phyloP scores from a whole-genome alignment of 768 basidiomycete species.

The Neoboletus subvelutipes region DNA sequence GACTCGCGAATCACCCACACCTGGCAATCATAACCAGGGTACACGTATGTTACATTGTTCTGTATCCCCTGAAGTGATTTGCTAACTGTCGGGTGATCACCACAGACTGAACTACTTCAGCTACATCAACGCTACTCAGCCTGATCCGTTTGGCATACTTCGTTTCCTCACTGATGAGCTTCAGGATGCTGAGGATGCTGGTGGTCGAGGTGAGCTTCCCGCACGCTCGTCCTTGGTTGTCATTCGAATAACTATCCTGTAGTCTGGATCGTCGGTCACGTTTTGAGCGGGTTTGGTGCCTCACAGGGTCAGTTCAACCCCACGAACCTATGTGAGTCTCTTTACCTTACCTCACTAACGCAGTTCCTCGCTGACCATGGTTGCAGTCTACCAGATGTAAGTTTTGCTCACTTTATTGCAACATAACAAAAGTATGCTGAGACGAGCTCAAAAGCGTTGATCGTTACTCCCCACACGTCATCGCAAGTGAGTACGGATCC shows the following conservation, averaged over 20 bases:
- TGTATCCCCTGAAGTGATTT: neutral
- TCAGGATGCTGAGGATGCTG: constrained; percentile 50
- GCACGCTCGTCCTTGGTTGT: neutral
- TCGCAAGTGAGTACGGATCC: constrained; percentile 37
- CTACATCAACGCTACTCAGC: constrained; percentile 46
- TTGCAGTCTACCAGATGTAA: constrained; percentile 48
- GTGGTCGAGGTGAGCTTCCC: constrained; percentile 38
- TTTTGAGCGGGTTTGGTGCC: constrained; percentile 48
- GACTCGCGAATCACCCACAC: neutral
- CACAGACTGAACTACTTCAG: constrained; percentile 45
- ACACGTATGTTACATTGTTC: constrained; percentile 26
- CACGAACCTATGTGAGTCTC: constrained; percentile 42
- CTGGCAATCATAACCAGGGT: constrained; percentile 25
- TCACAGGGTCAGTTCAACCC: constrained; percentile 42
- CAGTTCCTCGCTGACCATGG: neutral
- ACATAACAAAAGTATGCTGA: neutral
- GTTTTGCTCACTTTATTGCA: neutral
- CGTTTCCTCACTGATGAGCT: constrained; percentile 52
- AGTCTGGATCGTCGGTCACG: constrained; percentile 54
- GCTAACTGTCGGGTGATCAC: neutral
- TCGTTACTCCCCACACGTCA: constrained; percentile 48
- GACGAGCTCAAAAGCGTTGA: constrained; percentile 35
- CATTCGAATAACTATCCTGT: neutral
- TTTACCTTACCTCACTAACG: neutral
- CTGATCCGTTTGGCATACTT: constrained; percentile 49